These are phyloP conservation scores for Copromyces sp. DNA, from an alignment of 495 filamentous ascomycete species.

Conservation along the genomic window DNA sequence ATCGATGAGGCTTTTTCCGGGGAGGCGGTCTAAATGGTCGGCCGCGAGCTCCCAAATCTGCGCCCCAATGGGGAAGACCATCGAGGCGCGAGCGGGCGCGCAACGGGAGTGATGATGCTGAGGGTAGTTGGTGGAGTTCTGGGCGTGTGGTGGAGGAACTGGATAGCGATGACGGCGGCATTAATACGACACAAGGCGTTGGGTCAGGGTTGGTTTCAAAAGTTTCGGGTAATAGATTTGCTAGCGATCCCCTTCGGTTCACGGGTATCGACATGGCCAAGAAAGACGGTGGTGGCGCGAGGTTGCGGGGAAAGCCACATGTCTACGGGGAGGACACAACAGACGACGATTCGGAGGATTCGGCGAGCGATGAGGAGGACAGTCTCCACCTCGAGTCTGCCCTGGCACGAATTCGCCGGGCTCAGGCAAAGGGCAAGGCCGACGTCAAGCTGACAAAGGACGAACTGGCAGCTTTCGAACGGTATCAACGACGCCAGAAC, in stretches of 20 bases:
- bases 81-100: constrained; percentile 68
- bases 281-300: constrained; percentile 31
- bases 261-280: constrained; percentile 47
- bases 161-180: constrained; percentile 51
- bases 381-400: constrained; percentile 65
- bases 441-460: constrained; percentile 67
- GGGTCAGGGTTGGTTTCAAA: constrained; percentile 30
- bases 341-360: constrained; percentile 45
- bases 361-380: constrained; percentile 50
- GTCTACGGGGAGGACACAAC: constrained; percentile 36
- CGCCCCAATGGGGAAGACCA: constrained; percentile 98
- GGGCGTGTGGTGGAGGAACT: constrained; percentile 58
- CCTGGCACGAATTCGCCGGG: constrained; percentile 63
- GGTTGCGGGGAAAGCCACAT: constrained; percentile 23
- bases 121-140: constrained; percentile 28
- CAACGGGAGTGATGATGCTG: constrained; percentile 41
- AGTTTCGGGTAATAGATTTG: constrained; percentile 31
- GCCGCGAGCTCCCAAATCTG: constrained; percentile 95
- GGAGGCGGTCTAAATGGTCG: constrained; percentile 99
- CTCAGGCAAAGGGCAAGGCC: constrained; percentile 58
- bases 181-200: constrained; percentile 50
- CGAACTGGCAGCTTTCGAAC: constrained; percentile 66
- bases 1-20: constrained; percentile 99
- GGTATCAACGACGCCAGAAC: constrained; percentile 48
- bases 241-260: constrained; percentile 51